phyloP scores from a whole-genome alignment of 331 rosid genomes.

The Pyrus hybrid region DNA sequence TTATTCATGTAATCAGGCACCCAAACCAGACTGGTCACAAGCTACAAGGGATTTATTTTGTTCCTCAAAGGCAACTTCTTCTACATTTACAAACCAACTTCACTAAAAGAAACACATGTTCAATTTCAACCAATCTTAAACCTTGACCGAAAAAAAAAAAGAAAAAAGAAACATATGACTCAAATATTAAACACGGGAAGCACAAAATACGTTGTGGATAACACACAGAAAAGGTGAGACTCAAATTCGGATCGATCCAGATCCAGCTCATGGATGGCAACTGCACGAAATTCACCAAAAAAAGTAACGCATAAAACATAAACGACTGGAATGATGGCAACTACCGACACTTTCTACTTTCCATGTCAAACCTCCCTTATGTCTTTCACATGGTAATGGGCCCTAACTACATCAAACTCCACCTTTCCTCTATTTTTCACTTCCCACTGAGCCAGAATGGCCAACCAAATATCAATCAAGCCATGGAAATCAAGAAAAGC shows the following conservation, averaged over 20 bases:
- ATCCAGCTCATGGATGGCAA: slow-evolving; percentile 1
- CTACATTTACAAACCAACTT: neutral
- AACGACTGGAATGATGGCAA: slow-evolving; percentile 20
- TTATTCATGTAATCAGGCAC: neutral
- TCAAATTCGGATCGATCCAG: slow-evolving; percentile 5
- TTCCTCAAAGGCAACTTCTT: neutral
- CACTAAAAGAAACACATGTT: neutral
- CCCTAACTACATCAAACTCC: slow-evolving; percentile 22
- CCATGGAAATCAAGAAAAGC: slow-evolving; percentile 10
- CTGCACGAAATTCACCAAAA: neutral
- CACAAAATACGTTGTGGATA: neutral
- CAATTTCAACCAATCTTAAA: neutral
- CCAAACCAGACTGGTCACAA: neutral
- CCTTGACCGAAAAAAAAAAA: neutral
- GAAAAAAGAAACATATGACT: no score
- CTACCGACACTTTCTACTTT: slow-evolving; percentile 44
- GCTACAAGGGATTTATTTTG: neutral
- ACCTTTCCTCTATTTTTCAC: slow-evolving; percentile 12
- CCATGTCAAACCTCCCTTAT: slow-evolving; percentile 27
- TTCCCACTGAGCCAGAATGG: slow-evolving; percentile 10
- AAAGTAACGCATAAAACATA: slow-evolving; percentile 1
- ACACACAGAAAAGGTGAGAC: neutral
- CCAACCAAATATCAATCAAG: slow-evolving; percentile 4
- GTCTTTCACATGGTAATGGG: slow-evolving; percentile 46
- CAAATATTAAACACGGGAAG: neutral